Conservation (phyloP, 192 early-diverging fungal species). For the Radiomyces spectabilis region DNA sequence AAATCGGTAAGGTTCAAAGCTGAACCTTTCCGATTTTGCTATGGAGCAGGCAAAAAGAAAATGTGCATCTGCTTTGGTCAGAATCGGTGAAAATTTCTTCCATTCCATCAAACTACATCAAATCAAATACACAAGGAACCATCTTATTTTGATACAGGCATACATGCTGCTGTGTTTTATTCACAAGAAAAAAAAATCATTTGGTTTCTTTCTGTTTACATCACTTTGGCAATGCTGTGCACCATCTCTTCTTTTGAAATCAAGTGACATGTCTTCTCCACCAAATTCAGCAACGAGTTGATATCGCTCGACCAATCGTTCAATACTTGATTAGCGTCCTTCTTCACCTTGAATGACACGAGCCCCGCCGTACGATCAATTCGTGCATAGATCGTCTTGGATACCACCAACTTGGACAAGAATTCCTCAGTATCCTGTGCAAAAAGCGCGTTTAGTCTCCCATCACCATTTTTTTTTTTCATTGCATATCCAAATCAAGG, state of each 20-base stretch:
- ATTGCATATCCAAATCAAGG: too few relatives aligned
- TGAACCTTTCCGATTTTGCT: too few relatives aligned
- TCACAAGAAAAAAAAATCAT: too few relatives aligned
- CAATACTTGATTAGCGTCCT: slow-evolving; percentile 83
- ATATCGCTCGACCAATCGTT: slow-evolving; percentile 94
- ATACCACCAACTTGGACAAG: slow-evolving; percentile 88
- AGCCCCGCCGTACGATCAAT: slow-evolving; percentile 91
- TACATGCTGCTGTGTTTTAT: too few relatives aligned
- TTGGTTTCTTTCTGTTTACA: slow-evolving; percentile 19
- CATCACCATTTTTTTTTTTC: not conserved
- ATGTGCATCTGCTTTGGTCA: too few relatives aligned
- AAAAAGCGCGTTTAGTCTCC: not conserved
- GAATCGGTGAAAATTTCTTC: too few relatives aligned
- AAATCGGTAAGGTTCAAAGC: too few relatives aligned
- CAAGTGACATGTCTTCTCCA: slow-evolving; percentile 92
- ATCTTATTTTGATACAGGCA: too few relatives aligned
- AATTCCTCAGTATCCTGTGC: slow-evolving; percentile 81
- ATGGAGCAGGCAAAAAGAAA: too few relatives aligned
- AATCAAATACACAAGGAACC: too few relatives aligned
- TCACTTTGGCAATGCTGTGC: slow-evolving; percentile 68
- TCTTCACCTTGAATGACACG: slow-evolving; percentile 77
- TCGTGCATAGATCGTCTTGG: slow-evolving; percentile 91
- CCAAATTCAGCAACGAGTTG: slow-evolving; percentile 77
- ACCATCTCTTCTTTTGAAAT: slow-evolving; percentile 90
- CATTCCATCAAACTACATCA: too few relatives aligned